A percentile compares a stretch with the other conserved stretches of the same genome.
Conservation (phyloP, 805 yeast species). For the Limtongia smithiae region DNA sequence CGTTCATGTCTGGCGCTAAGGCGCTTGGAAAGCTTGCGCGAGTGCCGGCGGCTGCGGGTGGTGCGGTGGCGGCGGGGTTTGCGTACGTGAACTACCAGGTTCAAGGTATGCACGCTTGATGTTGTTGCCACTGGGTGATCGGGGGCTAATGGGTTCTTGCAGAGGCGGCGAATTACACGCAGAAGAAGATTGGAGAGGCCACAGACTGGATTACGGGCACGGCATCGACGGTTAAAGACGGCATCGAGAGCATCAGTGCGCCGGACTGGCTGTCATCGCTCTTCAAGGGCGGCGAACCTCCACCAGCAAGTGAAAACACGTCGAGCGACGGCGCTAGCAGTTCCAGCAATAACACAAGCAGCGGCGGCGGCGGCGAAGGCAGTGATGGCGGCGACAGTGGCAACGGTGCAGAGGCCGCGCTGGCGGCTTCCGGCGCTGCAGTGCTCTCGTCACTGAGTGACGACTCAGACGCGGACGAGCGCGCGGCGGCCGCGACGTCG, state of each 20-base stretch:
- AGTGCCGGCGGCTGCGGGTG: slow-evolving; percentile 80
- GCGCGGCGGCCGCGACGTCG: slow-evolving; percentile 43
- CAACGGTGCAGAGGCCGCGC: slow-evolving; percentile 44
- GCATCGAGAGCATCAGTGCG: slow-evolving; percentile 41
- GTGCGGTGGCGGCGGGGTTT: slow-evolving; percentile 91
- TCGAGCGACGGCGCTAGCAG: slow-evolving; percentile 8
- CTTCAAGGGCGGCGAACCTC: slow-evolving; percentile 16
- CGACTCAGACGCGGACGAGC: slow-evolving; percentile 49
- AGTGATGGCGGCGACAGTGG: slow-evolving; percentile 40
- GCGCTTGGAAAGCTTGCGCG: slow-evolving; percentile 37
- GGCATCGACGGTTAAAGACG: slow-evolving; percentile 50
- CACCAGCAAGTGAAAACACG: neutral
- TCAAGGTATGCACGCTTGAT: slow-evolving; percentile 40
- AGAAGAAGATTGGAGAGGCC: slow-evolving; percentile 59
- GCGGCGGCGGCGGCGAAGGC: slow-evolving; percentile 34
- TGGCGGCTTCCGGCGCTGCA: slow-evolving; percentile 58
- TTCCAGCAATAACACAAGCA: slow-evolving; percentile 2
- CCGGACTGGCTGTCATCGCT: slow-evolving; percentile 28
- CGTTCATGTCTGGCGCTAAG: slow-evolving; percentile 25
- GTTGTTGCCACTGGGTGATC: neutral
- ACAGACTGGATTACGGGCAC: slow-evolving; percentile 46
- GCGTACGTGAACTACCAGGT: slow-evolving; percentile 89
- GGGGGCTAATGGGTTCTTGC: neutral
- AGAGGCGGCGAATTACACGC: slow-evolving; percentile 71
- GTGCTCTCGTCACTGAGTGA: slow-evolving; percentile 42